Percentiles rank a stretch among this genome's conserved stretches.
Evolutionary conservation across 1,284 basidiomycete species (phyloP).

Genomic region (Apiotrichum laibachii): DNA sequence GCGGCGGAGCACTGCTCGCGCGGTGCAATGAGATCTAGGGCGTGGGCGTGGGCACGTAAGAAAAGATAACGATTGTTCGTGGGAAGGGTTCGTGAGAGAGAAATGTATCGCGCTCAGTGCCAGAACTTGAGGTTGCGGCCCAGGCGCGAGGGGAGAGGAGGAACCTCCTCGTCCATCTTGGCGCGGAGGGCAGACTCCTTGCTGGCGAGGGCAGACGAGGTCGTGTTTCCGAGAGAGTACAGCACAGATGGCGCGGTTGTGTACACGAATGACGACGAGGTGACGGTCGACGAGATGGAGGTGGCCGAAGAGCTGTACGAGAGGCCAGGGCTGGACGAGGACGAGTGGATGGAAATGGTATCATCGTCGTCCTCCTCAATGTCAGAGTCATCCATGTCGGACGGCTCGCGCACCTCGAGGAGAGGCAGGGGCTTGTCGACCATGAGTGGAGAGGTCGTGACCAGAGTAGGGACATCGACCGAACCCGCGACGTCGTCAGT

Average conservation of each 20-base stretch:
- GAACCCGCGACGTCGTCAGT: neutral
- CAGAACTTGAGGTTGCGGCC: no score
- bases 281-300: neutral
- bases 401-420: neutral
- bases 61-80: no score
- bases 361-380: neutral
- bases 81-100: no score
- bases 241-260: neutral
- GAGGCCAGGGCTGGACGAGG: neutral
- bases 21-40: no score
- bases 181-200: no score
- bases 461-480: neutral
- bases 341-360: neutral
- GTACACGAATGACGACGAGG: neutral
- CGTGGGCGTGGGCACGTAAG: no score
- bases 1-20: no score
- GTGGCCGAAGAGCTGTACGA: neutral
- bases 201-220: no score
- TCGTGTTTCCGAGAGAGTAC: no score
- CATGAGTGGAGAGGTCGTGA: no score
- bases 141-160: neutral
- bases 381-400: neutral
- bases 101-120: no score
- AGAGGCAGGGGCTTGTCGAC: neutral
- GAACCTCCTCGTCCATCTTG: no score